phyloP scores from a whole-genome alignment of 768 basidiomycete species.

The Tephrocybe sp. region DNA sequence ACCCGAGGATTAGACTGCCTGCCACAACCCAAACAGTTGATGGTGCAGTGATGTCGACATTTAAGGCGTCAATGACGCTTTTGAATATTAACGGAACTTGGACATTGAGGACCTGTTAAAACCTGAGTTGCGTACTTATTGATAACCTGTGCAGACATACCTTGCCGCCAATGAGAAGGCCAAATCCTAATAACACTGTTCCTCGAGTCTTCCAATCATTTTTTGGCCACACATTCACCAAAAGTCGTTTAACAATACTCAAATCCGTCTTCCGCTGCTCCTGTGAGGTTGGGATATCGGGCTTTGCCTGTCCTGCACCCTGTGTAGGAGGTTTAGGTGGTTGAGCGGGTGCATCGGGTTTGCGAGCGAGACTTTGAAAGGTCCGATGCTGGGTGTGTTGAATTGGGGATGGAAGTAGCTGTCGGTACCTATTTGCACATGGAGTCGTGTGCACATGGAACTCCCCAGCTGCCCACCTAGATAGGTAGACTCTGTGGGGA shows the following conservation, averaged over 20 bases:
- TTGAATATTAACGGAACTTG: constrained; percentile 99
- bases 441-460: background rate
- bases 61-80: constrained; percentile 83
- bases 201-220: constrained; percentile 78
- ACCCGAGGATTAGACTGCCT: constrained; percentile 88
- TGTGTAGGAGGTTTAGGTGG: constrained; percentile 2
- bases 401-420: background rate
- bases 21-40: constrained; percentile 90
- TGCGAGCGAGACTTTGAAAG: constrained; percentile 18
- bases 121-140: background rate
- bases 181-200: constrained; percentile 81
- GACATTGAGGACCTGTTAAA: constrained; percentile 79
- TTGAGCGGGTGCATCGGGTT: constrained; percentile 14
- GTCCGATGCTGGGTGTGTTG: constrained; percentile 7
- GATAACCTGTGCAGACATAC: constrained; percentile 36
- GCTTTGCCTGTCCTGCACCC: background rate
- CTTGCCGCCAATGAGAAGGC: constrained; percentile 81
- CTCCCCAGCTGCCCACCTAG: background rate
- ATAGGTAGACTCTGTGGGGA: constrained; percentile 2
- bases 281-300: constrained; percentile 29
- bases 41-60: constrained; percentile 69
- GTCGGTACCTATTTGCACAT: background rate
- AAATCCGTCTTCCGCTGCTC: constrained; percentile 78
- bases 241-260: constrained; percentile 79
- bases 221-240: constrained; percentile 90